Conservation (phyloP, 768 basidiomycete genomes). For the Solioccasus polychromus region DNA sequence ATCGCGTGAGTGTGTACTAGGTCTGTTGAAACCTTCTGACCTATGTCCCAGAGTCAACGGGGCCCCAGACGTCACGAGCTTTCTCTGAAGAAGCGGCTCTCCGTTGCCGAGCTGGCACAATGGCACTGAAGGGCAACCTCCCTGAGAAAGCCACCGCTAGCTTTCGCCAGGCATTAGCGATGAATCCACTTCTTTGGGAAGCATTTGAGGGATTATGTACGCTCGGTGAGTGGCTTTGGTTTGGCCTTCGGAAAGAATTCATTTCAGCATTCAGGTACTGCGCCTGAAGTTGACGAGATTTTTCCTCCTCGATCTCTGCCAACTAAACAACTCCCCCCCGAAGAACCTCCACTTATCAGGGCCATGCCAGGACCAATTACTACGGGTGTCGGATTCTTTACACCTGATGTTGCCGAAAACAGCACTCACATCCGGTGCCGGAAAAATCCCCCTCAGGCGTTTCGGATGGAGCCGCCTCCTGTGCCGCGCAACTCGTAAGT, state of each 20-base stretch:
- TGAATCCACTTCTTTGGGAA: slow-evolving; percentile 87
- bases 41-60: slow-evolving; percentile 48
- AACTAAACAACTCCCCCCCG: slow-evolving; percentile 50
- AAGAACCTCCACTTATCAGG: slow-evolving; percentile 43
- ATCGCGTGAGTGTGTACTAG: slow-evolving; percentile 46
- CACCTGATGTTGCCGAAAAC: slow-evolving; percentile 59
- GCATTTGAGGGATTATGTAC: slow-evolving; percentile 86
- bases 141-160: slow-evolving; percentile 67
- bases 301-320: slow-evolving; percentile 65
- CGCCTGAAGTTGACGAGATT: slow-evolving; percentile 69
- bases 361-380: slow-evolving; percentile 44
- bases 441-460: slow-evolving; percentile 52
- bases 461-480: slow-evolving; percentile 52
- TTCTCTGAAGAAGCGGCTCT: slow-evolving; percentile 74
- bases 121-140: slow-evolving; percentile 78
- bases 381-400: slow-evolving; percentile 75
- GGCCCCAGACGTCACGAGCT: slow-evolving; percentile 48
- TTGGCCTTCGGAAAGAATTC: slow-evolving; percentile 11
- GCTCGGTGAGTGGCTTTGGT: slow-evolving; percentile 51
- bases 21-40: slow-evolving; percentile 10
- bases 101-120: slow-evolving; percentile 72
- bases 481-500: slow-evolving; percentile 65
- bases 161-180: slow-evolving; percentile 66
- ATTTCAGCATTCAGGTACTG: slow-evolving; percentile 46
- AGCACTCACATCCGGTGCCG: slow-evolving; percentile 57